Percentiles rank a stretch among this genome's conserved stretches.
Evolutionary conservation across 139 green algal species (phyloP).

Genomic region (Tetradesmus lagerheimii): DNA sequence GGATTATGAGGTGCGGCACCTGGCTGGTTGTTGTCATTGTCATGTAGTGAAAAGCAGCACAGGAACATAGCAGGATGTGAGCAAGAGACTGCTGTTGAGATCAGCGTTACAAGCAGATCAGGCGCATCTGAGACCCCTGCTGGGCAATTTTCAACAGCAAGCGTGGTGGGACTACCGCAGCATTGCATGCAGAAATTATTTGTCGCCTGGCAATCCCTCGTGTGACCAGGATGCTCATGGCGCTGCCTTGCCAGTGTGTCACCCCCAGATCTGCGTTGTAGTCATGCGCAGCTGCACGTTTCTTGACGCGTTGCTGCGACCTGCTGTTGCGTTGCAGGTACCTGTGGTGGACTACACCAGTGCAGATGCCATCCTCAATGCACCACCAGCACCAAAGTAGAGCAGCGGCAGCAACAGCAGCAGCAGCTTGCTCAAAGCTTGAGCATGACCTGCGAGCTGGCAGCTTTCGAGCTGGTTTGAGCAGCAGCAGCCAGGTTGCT

Average conservation of each 20-base stretch:
- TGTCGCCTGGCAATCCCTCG: no score
- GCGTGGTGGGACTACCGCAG: no score
- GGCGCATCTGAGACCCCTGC: no score
- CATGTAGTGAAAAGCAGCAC: no score
- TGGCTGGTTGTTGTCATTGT: background rate
- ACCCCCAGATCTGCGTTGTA: background rate
- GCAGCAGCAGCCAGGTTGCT: background rate
- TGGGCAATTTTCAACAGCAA: no score
- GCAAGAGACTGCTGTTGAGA: no score
- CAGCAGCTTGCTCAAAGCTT: no score
- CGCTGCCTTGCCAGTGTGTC: no score
- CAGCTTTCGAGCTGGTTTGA: background rate
- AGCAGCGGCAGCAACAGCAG: background rate
- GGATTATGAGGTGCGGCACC: slow-evolving; percentile 48
- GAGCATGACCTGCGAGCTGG: background rate
- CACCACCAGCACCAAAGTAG: slow-evolving; percentile 40
- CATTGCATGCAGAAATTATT: no score
- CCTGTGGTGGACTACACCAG: slow-evolving; percentile 65
- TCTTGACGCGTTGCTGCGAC: background rate
- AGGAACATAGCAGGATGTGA: no score
- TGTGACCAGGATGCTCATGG: no score
- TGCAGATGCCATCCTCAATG: slow-evolving; percentile 49
- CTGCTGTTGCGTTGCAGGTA: slow-evolving; percentile 46
- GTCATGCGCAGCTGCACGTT: background rate
- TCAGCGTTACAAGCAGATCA: no score